phyloP scores from a whole-genome alignment of 768 basidiomycete genomes.

The Agrocybe praecox region DNA sequence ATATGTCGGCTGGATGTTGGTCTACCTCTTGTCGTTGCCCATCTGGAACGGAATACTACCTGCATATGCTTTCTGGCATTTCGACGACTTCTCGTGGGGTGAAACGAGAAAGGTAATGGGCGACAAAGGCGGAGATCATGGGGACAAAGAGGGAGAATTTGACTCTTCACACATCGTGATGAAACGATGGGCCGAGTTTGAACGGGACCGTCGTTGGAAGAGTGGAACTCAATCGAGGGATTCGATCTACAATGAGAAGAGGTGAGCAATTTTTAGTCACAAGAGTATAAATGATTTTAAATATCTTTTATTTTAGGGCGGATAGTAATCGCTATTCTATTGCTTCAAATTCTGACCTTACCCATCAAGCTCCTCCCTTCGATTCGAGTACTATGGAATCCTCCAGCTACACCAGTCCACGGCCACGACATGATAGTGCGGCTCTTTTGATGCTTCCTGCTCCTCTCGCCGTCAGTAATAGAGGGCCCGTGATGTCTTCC shows the following conservation, averaged over 20 bases:
- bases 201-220: conserved; percentile 94
- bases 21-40: conserved; percentile 90
- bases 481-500: conserved; percentile 49
- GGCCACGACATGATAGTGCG: conserved; percentile 69
- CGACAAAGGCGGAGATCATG: conserved; percentile 69
- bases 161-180: conserved; percentile 96
- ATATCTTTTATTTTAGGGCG: conserved; percentile 19
- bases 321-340: conserved; percentile 69
- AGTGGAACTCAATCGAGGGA: conserved; percentile 83
- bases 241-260: conserved; percentile 72
- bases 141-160: conserved; percentile 97
- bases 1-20: conserved; percentile 96
- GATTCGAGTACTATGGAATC: conserved; percentile 70
- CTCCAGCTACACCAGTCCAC: conserved; percentile 39
- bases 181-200: conserved; percentile 99
- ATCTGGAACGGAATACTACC: conserved; percentile 98
- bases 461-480: conserved; percentile 57
- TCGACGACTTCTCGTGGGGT: conserved; percentile 99
- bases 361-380: conserved; percentile 52
- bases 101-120: conserved; percentile 86
- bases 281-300: neutral
- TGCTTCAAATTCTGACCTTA: conserved; percentile 78
- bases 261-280: conserved; percentile 54
- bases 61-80: conserved; percentile 98
- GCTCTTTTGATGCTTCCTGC: conserved; percentile 76